A percentile compares a stretch with the other conserved stretches of the same genome.
Evolutionary conservation across 1,139 yeast genomes (phyloP).

Genomic region (Pichia sp.): DNA sequence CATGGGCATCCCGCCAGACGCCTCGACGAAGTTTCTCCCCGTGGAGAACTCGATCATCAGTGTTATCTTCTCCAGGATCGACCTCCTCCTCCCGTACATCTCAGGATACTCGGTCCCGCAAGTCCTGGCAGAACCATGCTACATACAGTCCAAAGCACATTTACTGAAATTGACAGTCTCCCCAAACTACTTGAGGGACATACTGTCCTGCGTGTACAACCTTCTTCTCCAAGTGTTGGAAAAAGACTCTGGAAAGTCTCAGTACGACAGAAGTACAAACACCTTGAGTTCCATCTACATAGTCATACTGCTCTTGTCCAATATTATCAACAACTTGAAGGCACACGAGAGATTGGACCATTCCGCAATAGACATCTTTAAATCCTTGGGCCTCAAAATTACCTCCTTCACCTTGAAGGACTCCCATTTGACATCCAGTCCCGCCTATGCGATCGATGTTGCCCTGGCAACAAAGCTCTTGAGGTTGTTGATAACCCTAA

Average conservation of each 20-base stretch:
- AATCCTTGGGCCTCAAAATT: constrained; percentile 12
- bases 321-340: constrained; percentile 10
- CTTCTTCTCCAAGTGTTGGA: constrained; percentile 12
- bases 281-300: constrained; percentile 15
- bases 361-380: constrained; percentile 7
- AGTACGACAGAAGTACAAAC: constrained; percentile 7
- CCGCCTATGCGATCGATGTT: constrained; percentile 3
- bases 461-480: constrained; percentile 7
- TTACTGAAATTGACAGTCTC: constrained; percentile 21
- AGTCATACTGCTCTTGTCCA: constrained; percentile 7
- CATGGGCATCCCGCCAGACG: background rate
- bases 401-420: constrained; percentile 10
- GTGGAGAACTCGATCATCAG: constrained; percentile 22
- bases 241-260: background rate
- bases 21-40: background rate
- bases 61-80: constrained; percentile 28
- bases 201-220: constrained; percentile 15
- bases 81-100: constrained; percentile 27
- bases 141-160: constrained; percentile 23
- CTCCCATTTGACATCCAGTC: constrained; percentile 7
- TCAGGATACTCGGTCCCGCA: constrained; percentile 29
- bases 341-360: constrained; percentile 7
- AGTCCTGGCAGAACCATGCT: constrained; percentile 29
- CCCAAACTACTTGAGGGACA: constrained; percentile 8
- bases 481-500: constrained; percentile 7